These are phyloP conservation scores for Cryptococcus hybrid DNA, from an alignment of 1,284 basidiomycete genomes.

Conservation along the genomic window DNA sequence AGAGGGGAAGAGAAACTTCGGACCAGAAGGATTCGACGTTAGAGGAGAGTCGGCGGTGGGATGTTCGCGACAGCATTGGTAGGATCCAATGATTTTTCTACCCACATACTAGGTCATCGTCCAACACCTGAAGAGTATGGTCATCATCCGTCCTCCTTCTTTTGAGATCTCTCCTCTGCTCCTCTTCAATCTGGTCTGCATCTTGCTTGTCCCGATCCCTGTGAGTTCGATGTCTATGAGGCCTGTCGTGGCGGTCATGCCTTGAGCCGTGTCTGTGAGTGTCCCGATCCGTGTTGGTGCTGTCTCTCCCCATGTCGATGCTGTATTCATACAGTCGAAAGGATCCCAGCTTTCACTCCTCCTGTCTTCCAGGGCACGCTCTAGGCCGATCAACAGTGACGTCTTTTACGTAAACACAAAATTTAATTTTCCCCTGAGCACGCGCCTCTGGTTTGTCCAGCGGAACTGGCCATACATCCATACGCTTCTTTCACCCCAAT, in stretches of 20 bases:
- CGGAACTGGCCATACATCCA: too few relatives aligned
- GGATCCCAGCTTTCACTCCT: too few relatives aligned
- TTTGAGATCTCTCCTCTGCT: conserved; percentile 30
- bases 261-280: conserved; percentile 17
- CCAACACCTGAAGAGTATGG: conserved; percentile 32
- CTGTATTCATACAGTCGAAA: not conserved
- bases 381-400: not conserved
- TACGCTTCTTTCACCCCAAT: not conserved
- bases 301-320: conserved; percentile 1
- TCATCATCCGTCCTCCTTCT: conserved; percentile 38
- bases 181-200: conserved; percentile 53
- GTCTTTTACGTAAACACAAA: not conserved
- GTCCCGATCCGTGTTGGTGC: conserved; percentile 3
- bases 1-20: conserved; percentile 53
- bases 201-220: conserved; percentile 21
- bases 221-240: conserved; percentile 4
- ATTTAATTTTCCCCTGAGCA: not conserved
- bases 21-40: conserved; percentile 57
- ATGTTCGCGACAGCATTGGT: conserved; percentile 62
- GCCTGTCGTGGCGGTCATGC: conserved; percentile 7
- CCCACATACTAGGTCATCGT: conserved; percentile 70
- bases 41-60: conserved; percentile 69
- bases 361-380: too few relatives aligned
- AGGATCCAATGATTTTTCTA: conserved; percentile 68
- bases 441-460: not conserved